These are phyloP conservation scores for Pittosporum tobira DNA, from an alignment of 129 eudicot genomes.

Conservation along the genomic window DNA sequence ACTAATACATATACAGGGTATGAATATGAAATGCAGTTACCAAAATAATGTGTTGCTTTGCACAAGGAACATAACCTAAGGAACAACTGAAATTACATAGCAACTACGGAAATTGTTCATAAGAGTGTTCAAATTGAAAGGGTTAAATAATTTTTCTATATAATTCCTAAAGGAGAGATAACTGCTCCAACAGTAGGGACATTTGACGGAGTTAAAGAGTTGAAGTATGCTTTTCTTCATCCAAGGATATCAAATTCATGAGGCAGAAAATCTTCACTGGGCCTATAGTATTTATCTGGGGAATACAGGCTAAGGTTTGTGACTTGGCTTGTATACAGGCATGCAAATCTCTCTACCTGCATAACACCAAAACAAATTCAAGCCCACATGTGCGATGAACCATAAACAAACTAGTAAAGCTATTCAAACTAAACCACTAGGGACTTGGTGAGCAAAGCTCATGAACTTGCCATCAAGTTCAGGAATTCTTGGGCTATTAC, in stretches of 20 bases:
- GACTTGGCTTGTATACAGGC: slow-evolving; percentile 84
- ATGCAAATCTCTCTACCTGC: slow-evolving; percentile 97
- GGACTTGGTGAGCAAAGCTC: no score
- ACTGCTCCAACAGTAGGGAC: no score
- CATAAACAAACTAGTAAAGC: neutral
- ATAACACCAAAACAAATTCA: neutral
- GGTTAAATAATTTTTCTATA: neutral
- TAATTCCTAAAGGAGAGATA: neutral
- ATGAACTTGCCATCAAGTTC: no score
- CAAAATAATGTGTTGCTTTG: no score
- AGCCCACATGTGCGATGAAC: neutral
- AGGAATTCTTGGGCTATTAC: no score
- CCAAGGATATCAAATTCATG: slow-evolving; percentile 72
- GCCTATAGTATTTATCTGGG: slow-evolving; percentile 91
- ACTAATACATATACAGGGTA: no score
- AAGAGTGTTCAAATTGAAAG: no score
- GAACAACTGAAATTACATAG: no score
- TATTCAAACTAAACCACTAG: no score
- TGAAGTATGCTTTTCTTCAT: neutral
- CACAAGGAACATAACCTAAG: no score
- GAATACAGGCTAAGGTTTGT: slow-evolving; percentile 70
- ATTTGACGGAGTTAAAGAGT: neutral
- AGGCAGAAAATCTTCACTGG: slow-evolving; percentile 90
- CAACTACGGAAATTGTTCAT: neutral
- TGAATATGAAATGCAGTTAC: no score